Base-by-base conservation (phyloP, 495 filamentous ascomycete species). In the Talaromyces wortmannii region DNA sequence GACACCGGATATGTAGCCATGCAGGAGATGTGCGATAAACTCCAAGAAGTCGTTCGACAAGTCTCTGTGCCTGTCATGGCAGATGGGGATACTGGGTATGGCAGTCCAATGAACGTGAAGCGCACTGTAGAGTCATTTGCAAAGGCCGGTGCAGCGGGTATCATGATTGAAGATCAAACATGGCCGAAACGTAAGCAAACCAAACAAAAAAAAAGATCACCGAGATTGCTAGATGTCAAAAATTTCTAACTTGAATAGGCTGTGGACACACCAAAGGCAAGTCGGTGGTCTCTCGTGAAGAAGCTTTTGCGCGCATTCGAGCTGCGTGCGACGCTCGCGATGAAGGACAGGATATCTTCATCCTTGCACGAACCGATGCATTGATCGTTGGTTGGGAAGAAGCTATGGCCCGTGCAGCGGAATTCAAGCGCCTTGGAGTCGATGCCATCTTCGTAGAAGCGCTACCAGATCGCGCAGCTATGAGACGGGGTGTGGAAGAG, bases 191-290 rank as follows among this genome's bases (percentile, higher is more conserved):
- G 72, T 70, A 45, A 45, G 60, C 2, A 23, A 23, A 23, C 23
- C 2, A 23, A 23, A 4, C 23, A 1, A 23, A 23, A 23, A 23
- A 23, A 23, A 23, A 23, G 11, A n/a, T 10, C 5, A 8, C 6
- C n/a, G 13, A 17, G 30, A 50, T 11, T 8, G 31, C 17, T 17
- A 18, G 7, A 52, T 30, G 17, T 2, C 6, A 17, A 23, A 31
- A 15, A 7, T 16, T 17, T 16, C 50, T 52, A 30, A 46, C 10
- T 18, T 16, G 29, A 15, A 5, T 54, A 73, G 70, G 72, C 23
- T 77, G 71, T 44, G 71, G 72, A 1, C 74, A 77, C 47, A 74
- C 71, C 1, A 73, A 76, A 49, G 74, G 71, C 0, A 77, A 75
- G 53, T 61, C 60, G 5, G 69, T 76, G 5, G 71, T 77, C 1